Percentiles rank a stretch among this genome's conserved stretches.
These are phyloP conservation scores for Globisporangium emineosum DNA, from an alignment of 352 stramenopile species.

Conservation along the genomic window DNA sequence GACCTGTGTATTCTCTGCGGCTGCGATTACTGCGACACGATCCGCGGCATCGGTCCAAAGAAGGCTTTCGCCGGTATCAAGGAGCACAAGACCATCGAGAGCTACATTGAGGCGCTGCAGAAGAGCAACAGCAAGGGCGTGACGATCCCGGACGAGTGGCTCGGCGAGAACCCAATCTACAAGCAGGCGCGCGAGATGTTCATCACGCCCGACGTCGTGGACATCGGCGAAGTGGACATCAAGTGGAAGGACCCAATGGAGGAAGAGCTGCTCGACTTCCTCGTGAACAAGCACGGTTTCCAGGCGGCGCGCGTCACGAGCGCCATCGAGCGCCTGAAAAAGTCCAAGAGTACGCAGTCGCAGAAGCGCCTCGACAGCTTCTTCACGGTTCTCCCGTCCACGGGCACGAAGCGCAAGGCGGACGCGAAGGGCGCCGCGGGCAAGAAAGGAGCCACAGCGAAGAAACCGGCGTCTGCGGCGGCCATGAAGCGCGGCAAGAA, in stretches of 20 bases:
- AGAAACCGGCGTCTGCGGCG: slow-evolving; percentile 16
- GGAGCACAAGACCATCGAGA: slow-evolving; percentile 95
- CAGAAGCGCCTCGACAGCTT: slow-evolving; percentile 97
- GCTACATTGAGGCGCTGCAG: slow-evolving; percentile 90
- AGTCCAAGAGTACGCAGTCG: slow-evolving; percentile 92
- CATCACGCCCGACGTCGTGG: slow-evolving; percentile 66
- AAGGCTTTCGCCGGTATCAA: slow-evolving; percentile 97
- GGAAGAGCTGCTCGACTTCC: slow-evolving; percentile 89
- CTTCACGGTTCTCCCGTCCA: slow-evolving; percentile 86
- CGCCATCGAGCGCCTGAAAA: slow-evolving; percentile 95
- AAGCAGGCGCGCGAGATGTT: slow-evolving; percentile 94
- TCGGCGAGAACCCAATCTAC: slow-evolving; percentile 89
- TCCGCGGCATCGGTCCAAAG: slow-evolving; percentile 97
- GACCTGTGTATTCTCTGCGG: slow-evolving; percentile 99
- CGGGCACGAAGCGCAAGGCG: slow-evolving; percentile 63
- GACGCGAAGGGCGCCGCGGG: slow-evolving; percentile 33
- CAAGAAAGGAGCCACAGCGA: slow-evolving; percentile 13
- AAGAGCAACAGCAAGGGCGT: slow-evolving; percentile 82
- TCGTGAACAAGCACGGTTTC: slow-evolving; percentile 98
- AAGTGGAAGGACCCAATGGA: slow-evolving; percentile 94
- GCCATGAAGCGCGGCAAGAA: slow-evolving; percentile 64
- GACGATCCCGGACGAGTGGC: slow-evolving; percentile 81
- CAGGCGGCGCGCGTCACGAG: slow-evolving; percentile 90
- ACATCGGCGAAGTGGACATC: slow-evolving; percentile 76
- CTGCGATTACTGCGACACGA: slow-evolving; percentile 98